Conservation (phyloP, 805 yeast species). For the Saccharomyces kudriavzevii region DNA sequence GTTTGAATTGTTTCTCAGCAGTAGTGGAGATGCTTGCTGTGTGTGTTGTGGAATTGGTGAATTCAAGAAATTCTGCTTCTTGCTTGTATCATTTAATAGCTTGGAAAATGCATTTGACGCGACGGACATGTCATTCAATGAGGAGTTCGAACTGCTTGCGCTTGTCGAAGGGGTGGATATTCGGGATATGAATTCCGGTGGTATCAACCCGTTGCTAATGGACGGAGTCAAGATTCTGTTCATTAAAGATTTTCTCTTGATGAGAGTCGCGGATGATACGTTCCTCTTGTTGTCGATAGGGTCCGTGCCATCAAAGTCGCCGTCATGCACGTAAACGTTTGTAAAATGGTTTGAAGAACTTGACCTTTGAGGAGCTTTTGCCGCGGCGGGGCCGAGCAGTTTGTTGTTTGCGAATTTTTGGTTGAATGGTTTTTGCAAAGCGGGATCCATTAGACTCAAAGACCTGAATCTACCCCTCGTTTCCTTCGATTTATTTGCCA, state of each 20-base stretch:
- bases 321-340: slow-evolving; percentile 31
- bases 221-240: not conserved
- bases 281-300: not conserved
- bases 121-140: slow-evolving; percentile 17
- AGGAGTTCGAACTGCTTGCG: slow-evolving; percentile 25
- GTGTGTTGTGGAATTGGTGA: slow-evolving; percentile 1
- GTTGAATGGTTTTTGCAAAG: slow-evolving; percentile 17
- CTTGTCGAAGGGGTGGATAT: slow-evolving; percentile 29
- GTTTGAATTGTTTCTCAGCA: not conserved
- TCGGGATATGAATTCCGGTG: slow-evolving; percentile 31
- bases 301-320: slow-evolving; percentile 19
- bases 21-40: not conserved
- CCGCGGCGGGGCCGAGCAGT: not conserved
- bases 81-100: slow-evolving; percentile 6
- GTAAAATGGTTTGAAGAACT: slow-evolving; percentile 7
- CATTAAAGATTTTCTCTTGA: slow-evolving; percentile 1
- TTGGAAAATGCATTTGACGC: slow-evolving; percentile 21
- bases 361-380: not conserved
- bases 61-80: slow-evolving; percentile 3
- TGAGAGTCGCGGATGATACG: not conserved
- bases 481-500: slow-evolving; percentile 5
- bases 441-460: slow-evolving; percentile 29
- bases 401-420: not conserved
- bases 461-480: slow-evolving; percentile 26
- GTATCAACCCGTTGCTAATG: slow-evolving; percentile 23